Base-by-base conservation (phyloP, 2,329 filamentous ascomycete genomes). In the Cladobotryum protrusum region DNA sequence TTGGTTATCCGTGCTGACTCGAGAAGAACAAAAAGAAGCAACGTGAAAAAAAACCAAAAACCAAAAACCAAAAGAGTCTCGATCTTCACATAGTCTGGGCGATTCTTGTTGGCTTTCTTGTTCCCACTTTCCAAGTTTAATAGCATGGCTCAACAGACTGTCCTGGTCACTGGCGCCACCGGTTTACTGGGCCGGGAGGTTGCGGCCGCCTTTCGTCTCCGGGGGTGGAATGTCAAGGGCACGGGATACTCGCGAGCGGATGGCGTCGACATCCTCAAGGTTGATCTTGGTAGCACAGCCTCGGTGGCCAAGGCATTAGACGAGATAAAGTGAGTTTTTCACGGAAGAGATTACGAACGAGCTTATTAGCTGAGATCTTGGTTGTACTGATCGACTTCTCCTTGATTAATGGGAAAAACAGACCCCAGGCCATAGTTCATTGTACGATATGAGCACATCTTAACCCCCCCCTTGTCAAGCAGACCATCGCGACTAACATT, bases 111-210 rank as follows among this genome's bases (percentile, higher is more conserved):
- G 24, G 7, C 11, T 29, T 29, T 8, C 6, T 29, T 37, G 18
- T 18, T n/a, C n/a, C 8, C 11, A 19, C 46, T 32, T 18, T 35
- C 18, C 36, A n/a, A n/a, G n/a, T 29, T 17, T 9, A 13, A 24
- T 4, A 34, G 32, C 13, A 65, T 64, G 63, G 29, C 54, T 3
- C 52, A 57, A 32, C 59, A 59, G 13, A 83, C 77, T 20, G 89
- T 80, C 9, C 75, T 96, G 20, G 73, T 96, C 49, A 96, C 90
- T 6, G 90, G 90, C 50, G 89, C 89, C 35, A 92, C 87, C 17
- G 90, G 90, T 48, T 77, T 95, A 11, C 78, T 96, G 2, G 90
- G 91, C 44, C 81, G 89, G 40, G 83, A 93, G 66, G 86, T 95
- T 11, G 74, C 85, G 48, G 80, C 78, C 54, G 80, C 79, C 12